A percentile compares a stretch with the other conserved stretches of the same genome.
Conservation (phyloP, 192 early-diverging fungal species). For the Backusella parvicylindrica region DNA sequence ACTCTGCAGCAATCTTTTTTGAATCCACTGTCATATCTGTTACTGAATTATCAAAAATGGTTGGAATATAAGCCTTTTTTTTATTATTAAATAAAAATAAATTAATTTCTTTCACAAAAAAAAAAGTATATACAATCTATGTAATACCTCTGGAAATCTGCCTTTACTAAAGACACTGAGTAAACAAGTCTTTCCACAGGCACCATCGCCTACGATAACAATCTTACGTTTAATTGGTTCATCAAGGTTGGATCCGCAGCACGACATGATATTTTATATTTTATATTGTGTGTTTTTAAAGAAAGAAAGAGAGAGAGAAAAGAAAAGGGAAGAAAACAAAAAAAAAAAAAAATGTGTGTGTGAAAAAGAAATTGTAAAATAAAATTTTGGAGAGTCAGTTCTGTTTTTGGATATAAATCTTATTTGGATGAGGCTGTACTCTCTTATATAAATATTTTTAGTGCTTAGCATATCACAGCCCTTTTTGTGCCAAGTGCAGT, state of each 20-base stretch:
- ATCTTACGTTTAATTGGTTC: conserved; percentile 14
- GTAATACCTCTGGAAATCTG: conserved; percentile 30
- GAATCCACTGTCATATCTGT: conserved; percentile 27
- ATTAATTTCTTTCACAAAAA: neutral
- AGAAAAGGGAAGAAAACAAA: neutral
- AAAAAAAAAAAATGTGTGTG: neutral
- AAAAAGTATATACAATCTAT: neutral
- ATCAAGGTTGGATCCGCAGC: neutral
- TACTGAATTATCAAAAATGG: conserved; percentile 36
- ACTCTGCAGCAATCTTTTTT: conserved; percentile 18
- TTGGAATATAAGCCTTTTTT: conserved; percentile 32
- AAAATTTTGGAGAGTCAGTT: neutral
- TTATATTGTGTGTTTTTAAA: neutral
- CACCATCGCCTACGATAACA: conserved; percentile 28
- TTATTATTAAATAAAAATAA: neutral
- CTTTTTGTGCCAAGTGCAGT: neutral
- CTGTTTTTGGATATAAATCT: neutral
- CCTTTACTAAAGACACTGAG: conserved; percentile 33
- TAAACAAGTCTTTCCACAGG: conserved; percentile 36
- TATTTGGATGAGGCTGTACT: neutral
- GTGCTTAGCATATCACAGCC: neutral
- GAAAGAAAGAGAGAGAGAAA: neutral
- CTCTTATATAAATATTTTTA: neutral
- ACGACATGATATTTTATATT: neutral
- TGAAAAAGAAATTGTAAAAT: neutral